Evolutionary conservation across 2,329 filamentous ascomycete species (phyloP), one percentile per base, ranked within the genome.

Genomic region (Aspergillus pseudoterreus): DNA sequence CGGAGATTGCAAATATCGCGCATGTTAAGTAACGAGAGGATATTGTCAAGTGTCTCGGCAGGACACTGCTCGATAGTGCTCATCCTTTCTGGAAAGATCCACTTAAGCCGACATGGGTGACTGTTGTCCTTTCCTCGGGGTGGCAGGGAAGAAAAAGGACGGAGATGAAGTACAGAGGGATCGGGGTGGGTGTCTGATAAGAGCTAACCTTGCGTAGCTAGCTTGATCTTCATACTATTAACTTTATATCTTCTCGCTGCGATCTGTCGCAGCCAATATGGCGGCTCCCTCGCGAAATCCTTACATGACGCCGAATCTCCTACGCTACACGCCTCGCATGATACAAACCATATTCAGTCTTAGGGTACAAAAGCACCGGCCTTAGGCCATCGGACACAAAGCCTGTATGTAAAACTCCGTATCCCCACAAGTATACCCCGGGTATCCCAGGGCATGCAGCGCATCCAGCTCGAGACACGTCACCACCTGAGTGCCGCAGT

Each of bases 1-100:
- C 22, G 49, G 17, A 51, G 35, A 46, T 21, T 41, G 6, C 43
- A 24, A 21, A 51, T 46, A 27, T 47, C 49, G 15, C 17, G 10
- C 43, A 51, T 17, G 6, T 33, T 15, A 4, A 51, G 49, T 4
- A 36, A n/a, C 14, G 35, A 46, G 19, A 46, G 33, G 19, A 51
- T 51, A 35, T 12, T 33, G 14, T 46, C 43, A 10, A 51, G 41
- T 8, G 42, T 46, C 41, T 51, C 43, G 14, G 19, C 14, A 11
- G 49, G 49, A 19, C 43, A 45, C 19, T 42, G 14, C 57, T 4
- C 24, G 4, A 35, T 10, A 1, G 3, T 2, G 32, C 14, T 35
- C 32, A 35, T 35, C 32, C 32, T 35, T 3, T 35, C 32, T 35
- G 32, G 32, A 35, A 11, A 10, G 4, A 10, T 35, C 1, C 32